phyloP scores from a whole-genome alignment of 176 grass and related monocot genomes.

The Poa pratensis region DNA sequence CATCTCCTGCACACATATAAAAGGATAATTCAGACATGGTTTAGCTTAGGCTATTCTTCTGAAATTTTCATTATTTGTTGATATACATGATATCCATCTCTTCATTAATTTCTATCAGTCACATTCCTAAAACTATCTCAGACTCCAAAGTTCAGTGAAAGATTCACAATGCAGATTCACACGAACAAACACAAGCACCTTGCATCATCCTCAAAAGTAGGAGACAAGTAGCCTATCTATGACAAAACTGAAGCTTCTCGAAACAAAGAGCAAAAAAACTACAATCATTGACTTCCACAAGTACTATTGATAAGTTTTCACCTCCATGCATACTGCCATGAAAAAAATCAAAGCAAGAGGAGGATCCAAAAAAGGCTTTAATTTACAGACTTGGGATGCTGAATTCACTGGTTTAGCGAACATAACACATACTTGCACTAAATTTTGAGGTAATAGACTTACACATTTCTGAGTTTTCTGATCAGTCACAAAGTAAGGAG shows the following conservation, averaged over 20 bases:
- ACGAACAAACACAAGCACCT: background rate
- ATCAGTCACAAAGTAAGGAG: slow-evolving; percentile 94
- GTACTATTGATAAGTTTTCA: slow-evolving; percentile 2
- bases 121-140: background rate
- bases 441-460: slow-evolving; percentile 37
- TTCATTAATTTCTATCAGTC: slow-evolving; percentile 21
- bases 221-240: slow-evolving; percentile 5
- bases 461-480: slow-evolving; percentile 96
- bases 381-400: background rate
- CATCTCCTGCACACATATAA: slow-evolving; percentile 66
- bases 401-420: slow-evolving; percentile 19
- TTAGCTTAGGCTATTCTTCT: background rate
- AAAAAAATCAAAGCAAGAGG: slow-evolving; percentile 22
- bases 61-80: background rate
- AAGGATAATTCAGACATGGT: slow-evolving; percentile 6
- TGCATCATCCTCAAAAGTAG: slow-evolving; percentile 3
- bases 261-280: slow-evolving; percentile 24
- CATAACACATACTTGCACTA: background rate
- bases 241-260: slow-evolving; percentile 2
- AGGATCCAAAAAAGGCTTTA: background rate
- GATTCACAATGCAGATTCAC: background rate
- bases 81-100: background rate
- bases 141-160: background rate
- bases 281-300: background rate
- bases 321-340: background rate